Base-by-base conservation (phyloP, 495 filamentous ascomycete genomes). In the Podospora sp. region DNA sequence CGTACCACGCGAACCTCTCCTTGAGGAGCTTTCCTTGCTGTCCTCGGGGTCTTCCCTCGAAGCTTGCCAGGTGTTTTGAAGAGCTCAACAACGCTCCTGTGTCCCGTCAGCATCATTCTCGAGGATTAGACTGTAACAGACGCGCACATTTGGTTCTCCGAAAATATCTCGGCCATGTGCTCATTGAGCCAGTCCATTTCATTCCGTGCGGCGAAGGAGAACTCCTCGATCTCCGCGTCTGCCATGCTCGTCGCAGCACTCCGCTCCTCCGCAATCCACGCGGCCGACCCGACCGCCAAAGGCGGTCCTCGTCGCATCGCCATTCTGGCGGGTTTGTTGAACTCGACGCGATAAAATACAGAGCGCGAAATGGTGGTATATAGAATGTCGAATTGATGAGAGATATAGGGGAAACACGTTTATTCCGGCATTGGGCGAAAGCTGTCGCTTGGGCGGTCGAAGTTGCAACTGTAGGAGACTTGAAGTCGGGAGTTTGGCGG, bases 21-120 rank as follows among this genome's bases (percentile, higher is more conserved):
- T 7, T 83, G 78, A 71, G 87, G 86, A 26, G 80, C 83, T 77
- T 95, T 96, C 55, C 92, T 85, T 16, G 82, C 82, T 1, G 93
- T 97, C 56, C 92, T 86, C 46, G 95, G 94, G 7, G 95, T 97
- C 81, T 96, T 97, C 65, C 94, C 95, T 68, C 93, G 87, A 80
- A 97, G 80, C 70, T 96, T 97, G 24, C 93, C 94, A 1, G 95
- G 95, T 5, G 95, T 98, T 73, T 99, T 99, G 80, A 98, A 97
- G 1, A 94, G 86, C 68, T 98, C 96, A 29, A 92, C 85, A 62
- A 98, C 89, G 76, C 93, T 94, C 58, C 91, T 94, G 71, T 65
- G 57, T 57, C 56, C 46, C 9, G 62, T 62, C 65, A 70, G 65
- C 22, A 0, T 53, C 29, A 20, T 35, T 20, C 29, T 11, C 25